These are phyloP conservation scores for Baffinella frigidus DNA, from an alignment of 208 protist species.

Conservation along the genomic window DNA sequence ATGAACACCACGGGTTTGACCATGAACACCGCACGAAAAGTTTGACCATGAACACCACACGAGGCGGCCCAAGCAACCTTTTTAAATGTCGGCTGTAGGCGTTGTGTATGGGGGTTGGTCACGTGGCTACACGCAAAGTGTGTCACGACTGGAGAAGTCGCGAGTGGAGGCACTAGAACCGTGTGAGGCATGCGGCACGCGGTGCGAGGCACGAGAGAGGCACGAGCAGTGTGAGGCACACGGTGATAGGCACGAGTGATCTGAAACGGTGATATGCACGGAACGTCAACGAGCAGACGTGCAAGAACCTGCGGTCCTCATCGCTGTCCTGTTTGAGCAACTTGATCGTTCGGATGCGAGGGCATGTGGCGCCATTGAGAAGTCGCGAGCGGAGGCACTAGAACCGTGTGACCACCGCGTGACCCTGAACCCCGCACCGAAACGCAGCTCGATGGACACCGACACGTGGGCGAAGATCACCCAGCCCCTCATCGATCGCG, in stretches of 20 bases:
- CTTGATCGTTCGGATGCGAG: no score
- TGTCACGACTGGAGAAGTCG: not conserved
- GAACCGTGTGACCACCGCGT: not conserved
- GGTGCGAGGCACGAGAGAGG: not conserved
- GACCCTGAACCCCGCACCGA: not conserved
- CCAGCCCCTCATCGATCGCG: not conserved
- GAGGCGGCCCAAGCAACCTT: not conserved
- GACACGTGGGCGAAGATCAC: not conserved
- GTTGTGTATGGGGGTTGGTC: not conserved
- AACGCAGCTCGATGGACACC: not conserved
- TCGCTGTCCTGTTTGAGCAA: no score
- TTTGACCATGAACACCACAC: not conserved
- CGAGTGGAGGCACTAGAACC: not conserved
- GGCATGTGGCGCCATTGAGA: no score
- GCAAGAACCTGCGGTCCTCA: no score
- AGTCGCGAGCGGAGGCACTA: not conserved
- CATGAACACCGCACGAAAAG: not conserved
- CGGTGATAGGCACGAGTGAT: no score
- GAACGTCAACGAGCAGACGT: no score
- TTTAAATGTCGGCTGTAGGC: not conserved
- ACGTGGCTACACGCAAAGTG: not conserved
- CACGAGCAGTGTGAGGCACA: no score
- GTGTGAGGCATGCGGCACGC: not conserved
- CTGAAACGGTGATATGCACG: no score
- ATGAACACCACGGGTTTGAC: not conserved